Conservation (phyloP, 352 stramenopile species). For the Thalassiosira hispida region DNA sequence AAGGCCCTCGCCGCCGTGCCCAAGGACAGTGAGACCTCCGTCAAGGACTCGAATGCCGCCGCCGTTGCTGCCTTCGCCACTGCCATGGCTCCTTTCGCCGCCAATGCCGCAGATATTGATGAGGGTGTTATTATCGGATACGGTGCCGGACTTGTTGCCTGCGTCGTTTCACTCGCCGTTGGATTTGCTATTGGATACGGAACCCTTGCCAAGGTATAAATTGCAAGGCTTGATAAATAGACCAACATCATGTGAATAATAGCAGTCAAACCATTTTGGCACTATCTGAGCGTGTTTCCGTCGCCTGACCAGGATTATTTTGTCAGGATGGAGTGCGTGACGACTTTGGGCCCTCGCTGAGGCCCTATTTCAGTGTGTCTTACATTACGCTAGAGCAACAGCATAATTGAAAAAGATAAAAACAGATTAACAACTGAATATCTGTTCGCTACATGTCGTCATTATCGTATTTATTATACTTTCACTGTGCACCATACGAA, state of each 20-base stretch:
- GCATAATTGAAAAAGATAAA: conserved; percentile 34
- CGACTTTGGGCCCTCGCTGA: no score
- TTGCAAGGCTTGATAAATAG: conserved; percentile 16
- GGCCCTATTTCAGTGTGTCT: conserved; percentile 36
- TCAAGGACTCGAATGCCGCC: conserved; percentile 63
- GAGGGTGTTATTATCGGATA: conserved; percentile 82
- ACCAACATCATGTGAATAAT: conserved; percentile 21
- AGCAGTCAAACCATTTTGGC: neutral
- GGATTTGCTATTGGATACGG: conserved; percentile 86
- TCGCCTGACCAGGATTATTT: conserved; percentile 20
- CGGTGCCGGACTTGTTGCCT: conserved; percentile 81
- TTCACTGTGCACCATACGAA: neutral
- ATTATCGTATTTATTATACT: neutral
- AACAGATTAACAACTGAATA: conserved; percentile 28
- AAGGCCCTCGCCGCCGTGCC: conserved; percentile 60
- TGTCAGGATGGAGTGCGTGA: conserved; percentile 5
- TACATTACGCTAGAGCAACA: conserved; percentile 8
- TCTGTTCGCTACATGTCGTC: no score
- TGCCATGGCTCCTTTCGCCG: conserved; percentile 77
- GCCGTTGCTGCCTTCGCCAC: conserved; percentile 78
- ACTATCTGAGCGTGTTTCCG: neutral
- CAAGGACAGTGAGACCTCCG: conserved; percentile 56
- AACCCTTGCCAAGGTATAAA: conserved; percentile 85
- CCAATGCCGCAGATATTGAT: conserved; percentile 74
- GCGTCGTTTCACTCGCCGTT: conserved; percentile 82